These are phyloP conservation scores for Cercophora newfieldiana DNA, from an alignment of 495 filamentous ascomycete species.

Conservation along the genomic window DNA sequence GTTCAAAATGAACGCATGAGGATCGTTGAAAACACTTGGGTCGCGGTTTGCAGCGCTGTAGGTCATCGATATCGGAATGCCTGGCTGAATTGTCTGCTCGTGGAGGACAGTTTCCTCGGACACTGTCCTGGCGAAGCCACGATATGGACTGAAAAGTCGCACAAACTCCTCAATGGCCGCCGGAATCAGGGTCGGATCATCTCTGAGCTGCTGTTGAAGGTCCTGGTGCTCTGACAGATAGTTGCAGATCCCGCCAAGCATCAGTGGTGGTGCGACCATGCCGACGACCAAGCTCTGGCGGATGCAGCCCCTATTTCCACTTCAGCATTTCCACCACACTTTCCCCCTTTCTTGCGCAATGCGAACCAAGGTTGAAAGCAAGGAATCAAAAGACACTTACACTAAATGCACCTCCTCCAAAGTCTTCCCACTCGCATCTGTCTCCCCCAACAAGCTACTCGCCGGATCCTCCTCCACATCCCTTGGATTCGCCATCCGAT, in stretches of 20 bases:
- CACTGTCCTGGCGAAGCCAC: constrained; percentile 14
- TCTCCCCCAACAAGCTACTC: constrained; percentile 16
- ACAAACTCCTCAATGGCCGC: constrained; percentile 23
- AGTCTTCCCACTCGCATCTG: constrained; percentile 4
- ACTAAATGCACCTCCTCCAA: constrained; percentile 15
- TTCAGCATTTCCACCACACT: no score
- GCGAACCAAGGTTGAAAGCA: neutral
- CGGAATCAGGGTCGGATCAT: constrained; percentile 15
- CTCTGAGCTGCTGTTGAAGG: constrained; percentile 14
- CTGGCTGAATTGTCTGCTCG: constrained; percentile 13
- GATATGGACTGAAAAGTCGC: constrained; percentile 17
- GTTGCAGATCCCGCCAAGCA: constrained; percentile 17
- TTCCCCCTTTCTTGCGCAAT: no score
- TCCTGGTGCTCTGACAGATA: constrained; percentile 18
- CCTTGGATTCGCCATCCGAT: constrained; percentile 13
- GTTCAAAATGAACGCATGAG: constrained; percentile 17
- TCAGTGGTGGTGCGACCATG: constrained; percentile 20
- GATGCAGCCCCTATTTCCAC: constrained; percentile 12
- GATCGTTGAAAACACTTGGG: constrained; percentile 15
- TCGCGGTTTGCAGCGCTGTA: constrained; percentile 22
- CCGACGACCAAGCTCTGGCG: constrained; percentile 17
- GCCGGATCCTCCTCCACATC: constrained; percentile 19
- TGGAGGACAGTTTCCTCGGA: constrained; percentile 17
- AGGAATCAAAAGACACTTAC: constrained; percentile 4
- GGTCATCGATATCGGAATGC: constrained; percentile 13